Evolutionary conservation across 805 yeast genomes (phyloP).

Genomic region (Schwanniomyces polymorphus): DNA sequence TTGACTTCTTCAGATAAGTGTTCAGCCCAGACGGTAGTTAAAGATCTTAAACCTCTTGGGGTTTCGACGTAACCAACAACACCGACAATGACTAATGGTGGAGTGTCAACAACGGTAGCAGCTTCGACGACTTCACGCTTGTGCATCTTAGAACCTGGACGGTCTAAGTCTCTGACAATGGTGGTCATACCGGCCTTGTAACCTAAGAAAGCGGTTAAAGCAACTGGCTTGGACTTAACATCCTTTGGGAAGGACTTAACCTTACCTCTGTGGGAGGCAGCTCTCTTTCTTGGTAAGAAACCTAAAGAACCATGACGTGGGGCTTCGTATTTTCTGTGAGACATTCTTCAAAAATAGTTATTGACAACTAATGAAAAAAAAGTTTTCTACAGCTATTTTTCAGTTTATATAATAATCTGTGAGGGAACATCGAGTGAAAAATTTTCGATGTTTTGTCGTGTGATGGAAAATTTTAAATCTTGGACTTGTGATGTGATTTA

Average conservation of each 20-base stretch:
- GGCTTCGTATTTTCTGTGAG: conserved; percentile 99
- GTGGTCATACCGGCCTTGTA: conserved; percentile 99
- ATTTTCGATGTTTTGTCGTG: conserved; percentile 5
- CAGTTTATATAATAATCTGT: not conserved
- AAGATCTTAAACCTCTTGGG: conserved; percentile 99
- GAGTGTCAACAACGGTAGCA: conserved; percentile 98
- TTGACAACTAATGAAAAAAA: conserved; percentile 26
- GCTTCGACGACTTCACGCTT: conserved; percentile 99
- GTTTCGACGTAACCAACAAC: conserved; percentile 99
- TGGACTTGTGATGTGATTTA: not conserved
- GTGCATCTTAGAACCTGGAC: conserved; percentile 99
- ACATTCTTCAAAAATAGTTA: conserved; percentile 54
- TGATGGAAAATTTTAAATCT: not conserved
- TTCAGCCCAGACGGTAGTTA: conserved; percentile 99
- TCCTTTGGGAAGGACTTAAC: conserved; percentile 99
- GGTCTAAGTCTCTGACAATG: conserved; percentile 99
- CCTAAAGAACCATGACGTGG: conserved; percentile 99
- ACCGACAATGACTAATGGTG: conserved; percentile 98
- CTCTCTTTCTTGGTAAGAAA: conserved; percentile 99
- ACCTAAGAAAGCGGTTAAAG: conserved; percentile 99
- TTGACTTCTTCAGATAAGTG: conserved; percentile 98
- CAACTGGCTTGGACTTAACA: conserved; percentile 95
- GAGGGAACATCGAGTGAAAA: not conserved
- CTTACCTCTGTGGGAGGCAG: conserved; percentile 97
- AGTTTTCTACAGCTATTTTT: conserved; percentile 2